These are phyloP conservation scores for Backusella tarrabulga DNA, from an alignment of 192 early-diverging fungal species.

Conservation along the genomic window DNA sequence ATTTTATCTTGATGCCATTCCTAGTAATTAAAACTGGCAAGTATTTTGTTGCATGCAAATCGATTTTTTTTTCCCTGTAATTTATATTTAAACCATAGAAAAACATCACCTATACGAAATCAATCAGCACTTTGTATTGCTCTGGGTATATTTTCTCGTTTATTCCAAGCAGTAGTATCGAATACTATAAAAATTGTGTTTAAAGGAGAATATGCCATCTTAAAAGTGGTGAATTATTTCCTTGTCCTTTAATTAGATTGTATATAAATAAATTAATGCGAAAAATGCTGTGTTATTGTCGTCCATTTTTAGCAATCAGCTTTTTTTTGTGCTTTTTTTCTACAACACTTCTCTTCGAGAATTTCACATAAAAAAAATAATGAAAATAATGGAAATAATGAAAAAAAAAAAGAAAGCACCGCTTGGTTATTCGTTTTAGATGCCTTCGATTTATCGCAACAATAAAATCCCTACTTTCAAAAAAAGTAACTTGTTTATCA, in stretches of 20 bases:
- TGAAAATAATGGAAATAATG: too few species aligned
- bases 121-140: background rate
- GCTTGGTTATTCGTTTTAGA: background rate
- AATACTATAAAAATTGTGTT: background rate
- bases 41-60: background rate
- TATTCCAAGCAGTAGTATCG: background rate
- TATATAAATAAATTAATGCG: background rate
- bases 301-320: background rate
- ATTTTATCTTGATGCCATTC: background rate
- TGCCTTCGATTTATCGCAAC: too few species aligned
- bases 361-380: background rate
- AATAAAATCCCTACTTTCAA: background rate
- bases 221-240: background rate
- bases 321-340: background rate
- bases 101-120: background rate
- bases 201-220: background rate
- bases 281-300: background rate
- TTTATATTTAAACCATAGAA: constrained; percentile 1
- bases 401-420: background rate
- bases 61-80: background rate
- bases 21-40: background rate
- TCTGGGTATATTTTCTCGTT: background rate
- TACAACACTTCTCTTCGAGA: background rate
- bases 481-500: background rate
- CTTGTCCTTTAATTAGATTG: background rate